A percentile compares a stretch with the other conserved stretches of the same genome.
phyloP scores from a whole-genome alignment of 345 rosid species.

The Arabidopsis arenosa region DNA sequence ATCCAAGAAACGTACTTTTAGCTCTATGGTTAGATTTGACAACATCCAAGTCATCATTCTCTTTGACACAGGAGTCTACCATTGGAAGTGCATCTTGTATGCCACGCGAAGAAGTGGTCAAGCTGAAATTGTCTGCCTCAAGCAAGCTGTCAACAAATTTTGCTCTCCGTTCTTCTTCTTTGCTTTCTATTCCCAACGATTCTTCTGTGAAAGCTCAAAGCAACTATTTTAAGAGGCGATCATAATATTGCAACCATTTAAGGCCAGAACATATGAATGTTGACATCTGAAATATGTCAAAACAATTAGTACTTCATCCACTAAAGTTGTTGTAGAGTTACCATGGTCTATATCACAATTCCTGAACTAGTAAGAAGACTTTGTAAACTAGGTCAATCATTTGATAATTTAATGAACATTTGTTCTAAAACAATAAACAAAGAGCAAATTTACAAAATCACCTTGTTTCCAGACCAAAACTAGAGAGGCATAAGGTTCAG shows the following conservation, averaged over 20 bases:
- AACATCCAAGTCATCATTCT: conserved; percentile 44
- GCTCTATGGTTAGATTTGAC: conserved; percentile 43
- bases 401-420: background rate
- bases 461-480: conserved; percentile 82
- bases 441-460: conserved; percentile 37
- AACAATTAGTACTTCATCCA: conserved; percentile 1
- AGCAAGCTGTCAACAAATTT: conserved; percentile 77
- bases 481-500: conserved; percentile 79
- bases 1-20: conserved; percentile 53
- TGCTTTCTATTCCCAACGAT: conserved; percentile 51
- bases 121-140: conserved; percentile 52
- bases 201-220: conserved; percentile 54
- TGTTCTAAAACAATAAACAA: background rate
- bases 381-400: conserved; percentile 9
- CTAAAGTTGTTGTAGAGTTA: conserved; percentile 6
- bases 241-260: conserved; percentile 10
- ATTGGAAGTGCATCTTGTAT: conserved; percentile 42
- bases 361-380: conserved; percentile 5
- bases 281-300: conserved; percentile 9
- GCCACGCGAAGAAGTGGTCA: conserved; percentile 39
- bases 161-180: conserved; percentile 69
- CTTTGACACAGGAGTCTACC: conserved; percentile 45
- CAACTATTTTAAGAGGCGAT: conserved; percentile 24
- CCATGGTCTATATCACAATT: background rate
- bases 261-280: conserved; percentile 20